Conservation (phyloP, 768 basidiomycete genomes). For the Boletus speciosus region DNA sequence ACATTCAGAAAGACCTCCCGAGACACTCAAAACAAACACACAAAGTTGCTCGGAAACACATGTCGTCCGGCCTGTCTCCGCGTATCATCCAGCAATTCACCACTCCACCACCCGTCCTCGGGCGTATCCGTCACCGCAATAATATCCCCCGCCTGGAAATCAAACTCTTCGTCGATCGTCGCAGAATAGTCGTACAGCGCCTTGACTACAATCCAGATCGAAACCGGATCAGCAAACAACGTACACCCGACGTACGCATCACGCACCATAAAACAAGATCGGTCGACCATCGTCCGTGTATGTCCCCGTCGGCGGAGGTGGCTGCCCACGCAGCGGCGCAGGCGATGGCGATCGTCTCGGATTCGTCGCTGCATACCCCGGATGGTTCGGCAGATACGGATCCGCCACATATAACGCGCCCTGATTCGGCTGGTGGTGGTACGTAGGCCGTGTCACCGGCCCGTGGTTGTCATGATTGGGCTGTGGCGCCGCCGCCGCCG, state of each 20-base stretch:
- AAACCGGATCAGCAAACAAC: neutral
- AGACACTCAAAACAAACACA: slow-evolving; percentile 61
- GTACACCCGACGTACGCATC: neutral
- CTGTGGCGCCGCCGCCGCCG: slow-evolving; percentile 9
- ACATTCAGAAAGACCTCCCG: neutral
- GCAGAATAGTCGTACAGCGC: slow-evolving; percentile 86
- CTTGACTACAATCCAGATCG: slow-evolving; percentile 54
- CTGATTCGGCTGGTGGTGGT: slow-evolving; percentile 10
- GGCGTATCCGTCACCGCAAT: slow-evolving; percentile 94
- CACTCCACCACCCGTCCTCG: slow-evolving; percentile 98
- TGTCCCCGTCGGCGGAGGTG: slow-evolving; percentile 63
- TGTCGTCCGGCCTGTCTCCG: slow-evolving; percentile 68
- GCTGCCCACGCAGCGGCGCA: slow-evolving; percentile 33
- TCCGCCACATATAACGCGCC: slow-evolving; percentile 32
- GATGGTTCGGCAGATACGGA: slow-evolving; percentile 24
- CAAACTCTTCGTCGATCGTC: slow-evolving; percentile 89
- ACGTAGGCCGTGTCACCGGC: neutral
- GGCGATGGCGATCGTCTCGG: slow-evolving; percentile 53
- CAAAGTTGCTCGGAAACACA: slow-evolving; percentile 88
- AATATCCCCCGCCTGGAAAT: slow-evolving; percentile 92
- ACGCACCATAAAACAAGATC: slow-evolving; percentile 85
- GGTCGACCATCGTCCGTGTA: slow-evolving; percentile 79
- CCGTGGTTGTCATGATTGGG: slow-evolving; percentile 8
- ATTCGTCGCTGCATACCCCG: slow-evolving; percentile 41
- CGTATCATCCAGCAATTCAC: slow-evolving; percentile 75